phyloP scores from a whole-genome alignment of 169 alveolate genomes.

The Plasmodium gallinaceum region DNA sequence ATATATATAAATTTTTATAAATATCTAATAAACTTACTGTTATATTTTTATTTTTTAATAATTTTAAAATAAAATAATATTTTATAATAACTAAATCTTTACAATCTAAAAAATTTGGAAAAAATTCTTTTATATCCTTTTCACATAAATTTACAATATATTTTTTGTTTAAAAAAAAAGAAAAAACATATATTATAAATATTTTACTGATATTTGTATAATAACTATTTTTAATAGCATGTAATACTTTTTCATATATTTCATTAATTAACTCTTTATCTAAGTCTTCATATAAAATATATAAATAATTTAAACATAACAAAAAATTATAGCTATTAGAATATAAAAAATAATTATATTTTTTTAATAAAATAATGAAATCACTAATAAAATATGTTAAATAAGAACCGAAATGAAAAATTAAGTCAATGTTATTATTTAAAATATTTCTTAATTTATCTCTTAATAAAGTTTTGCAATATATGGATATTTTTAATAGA shows the following conservation, averaged over 20 bases:
- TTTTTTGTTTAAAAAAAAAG: slow-evolving; percentile 41
- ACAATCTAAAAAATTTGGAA: slow-evolving; percentile 29
- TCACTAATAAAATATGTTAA: slow-evolving; percentile 10
- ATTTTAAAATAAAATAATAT: slow-evolving; percentile 40
- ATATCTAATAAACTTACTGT: slow-evolving; percentile 27
- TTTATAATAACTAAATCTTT: slow-evolving; percentile 46
- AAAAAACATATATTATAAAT: slow-evolving; percentile 45
- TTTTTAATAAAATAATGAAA: slow-evolving; percentile 29
- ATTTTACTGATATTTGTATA: slow-evolving; percentile 54
- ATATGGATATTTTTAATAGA: not conserved
- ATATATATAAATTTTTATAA: slow-evolving; percentile 17
- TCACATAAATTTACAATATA: slow-evolving; percentile 22
- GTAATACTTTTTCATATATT: slow-evolving; percentile 16
- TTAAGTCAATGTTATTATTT: slow-evolving; percentile 11
- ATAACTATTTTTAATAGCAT: slow-evolving; percentile 19
- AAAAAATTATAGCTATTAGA: slow-evolving; percentile 39
- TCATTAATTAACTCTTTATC: slow-evolving; percentile 1
- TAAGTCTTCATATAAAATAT: slow-evolving; percentile 18
- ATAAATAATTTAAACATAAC: slow-evolving; percentile 12
- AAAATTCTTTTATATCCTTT: slow-evolving; percentile 16
- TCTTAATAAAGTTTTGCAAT: slow-evolving; percentile 15
- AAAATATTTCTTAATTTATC: slow-evolving; percentile 23
- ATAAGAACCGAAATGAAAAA: slow-evolving; percentile 21
- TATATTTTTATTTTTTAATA: slow-evolving; percentile 23
- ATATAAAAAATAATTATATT: slow-evolving; percentile 41